Base-by-base conservation (phyloP, 192 early-diverging fungal species). In the Entomortierella lignicola region DNA sequence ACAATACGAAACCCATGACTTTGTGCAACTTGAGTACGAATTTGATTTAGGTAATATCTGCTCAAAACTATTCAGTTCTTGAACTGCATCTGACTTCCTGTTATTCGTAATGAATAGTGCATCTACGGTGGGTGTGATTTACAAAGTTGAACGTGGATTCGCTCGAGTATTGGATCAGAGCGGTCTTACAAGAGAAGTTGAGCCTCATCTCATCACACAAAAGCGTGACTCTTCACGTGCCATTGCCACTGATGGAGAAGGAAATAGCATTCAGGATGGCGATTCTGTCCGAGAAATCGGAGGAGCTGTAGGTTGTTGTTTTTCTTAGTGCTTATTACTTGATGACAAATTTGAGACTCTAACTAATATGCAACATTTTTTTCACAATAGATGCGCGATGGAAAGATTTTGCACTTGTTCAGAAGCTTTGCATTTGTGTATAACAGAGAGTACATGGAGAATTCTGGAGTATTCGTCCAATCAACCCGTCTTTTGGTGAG, bases 1-100 rank as follows among this genome's bases (percentile, higher is more conserved):
- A 20, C 88, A 91, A 26, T 93, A 92, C 72, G 96, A 97, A 58
- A 86, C 95, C 23, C 91, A 96, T 54, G 97, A 99, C 66, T 85
- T 97, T 31, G 95, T 98, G 20, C 87, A 91, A 63, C 82, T 97
- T 26, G 89, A 90, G 86, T 90, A 63, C 18, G 55, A 48, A 31
- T 23, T 10, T 41, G 23, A 20, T 23, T 42, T 74, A 26, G 29
- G n/a, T 55, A 25, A 26, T 56, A 6, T 20, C 13, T 31, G 42
- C 42, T 23, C 47, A 50, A 17, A 21, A 3, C 4, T 50, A 4
- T 50, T 17, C 47, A 50, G 10, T 37, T n/a, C 34, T 10, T 10
- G 34, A 4, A 10, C 34, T 37, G 21, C 13, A 23, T 31, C 37
- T 60, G 27, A 37, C 26, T 56, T 25, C n/a, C 1, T 26, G 30